Base-by-base conservation (phyloP, 768 basidiomycete species). In the Heimioporus sp. region DNA sequence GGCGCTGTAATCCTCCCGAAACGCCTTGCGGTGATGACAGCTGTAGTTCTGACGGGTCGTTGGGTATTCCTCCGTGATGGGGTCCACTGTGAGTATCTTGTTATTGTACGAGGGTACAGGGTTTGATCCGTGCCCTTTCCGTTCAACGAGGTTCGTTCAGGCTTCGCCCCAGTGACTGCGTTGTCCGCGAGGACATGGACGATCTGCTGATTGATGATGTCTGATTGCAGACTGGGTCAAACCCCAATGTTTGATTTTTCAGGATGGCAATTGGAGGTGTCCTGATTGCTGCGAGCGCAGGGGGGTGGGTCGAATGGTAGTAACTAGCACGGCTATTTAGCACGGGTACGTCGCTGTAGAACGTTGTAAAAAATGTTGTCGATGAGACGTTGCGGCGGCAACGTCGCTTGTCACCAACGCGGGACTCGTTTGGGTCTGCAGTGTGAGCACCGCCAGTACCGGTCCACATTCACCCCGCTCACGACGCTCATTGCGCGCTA, bases 381-480 rank as follows among this genome's bases (percentile, higher is more conserved):
- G 24, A 28, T 28, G 24, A 28, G 45, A 54, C 47, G 57, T 48
- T 47, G 53, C 36, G 46, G 65, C 54, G 49, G 55, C 56, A 45
- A 59, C 56, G 41, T 63, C 54, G 59, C 57, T 67, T 61, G 62
- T 40, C 52, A 58, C 54, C 51, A 56, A 28, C 24, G 24, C 24
- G 24, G 24, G 24, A 28, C 24, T 28, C 48, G 32, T 49, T 52
- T 46, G 41, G 35, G 51, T 55, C 52, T 49, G 54, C 24, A 28
- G 24, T 49, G 53, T 60, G 60, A 61, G 61, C 55, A 50, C 57
- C 50, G 56, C 48, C 48, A 58, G 43, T 24, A 37, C 57, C 43
- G 55, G 60, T 52, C 47, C 55, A 41, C 55, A 49, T 58, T 52
- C 42, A 28, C 24, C 54, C 57, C 43, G 53, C 57, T 57, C 61